phyloP scores from a whole-genome alignment of 306 rosid species.

The Ochetophila trinervis region DNA sequence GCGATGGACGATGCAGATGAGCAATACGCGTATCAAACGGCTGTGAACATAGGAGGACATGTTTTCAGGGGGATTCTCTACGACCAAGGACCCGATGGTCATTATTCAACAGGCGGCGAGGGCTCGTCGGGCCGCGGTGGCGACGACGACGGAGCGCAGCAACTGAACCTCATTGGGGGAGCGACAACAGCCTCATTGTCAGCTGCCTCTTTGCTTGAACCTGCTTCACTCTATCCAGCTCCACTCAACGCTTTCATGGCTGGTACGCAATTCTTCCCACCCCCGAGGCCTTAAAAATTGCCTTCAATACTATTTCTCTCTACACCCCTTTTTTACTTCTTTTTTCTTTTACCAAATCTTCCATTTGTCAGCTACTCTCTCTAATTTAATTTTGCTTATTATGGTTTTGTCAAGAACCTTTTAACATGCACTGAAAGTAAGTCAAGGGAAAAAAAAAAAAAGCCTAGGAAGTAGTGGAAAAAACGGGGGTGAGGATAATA shows the following conservation, averaged over 20 bases:
- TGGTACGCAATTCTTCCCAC: slow-evolving; percentile 95
- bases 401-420: slow-evolving; percentile 12
- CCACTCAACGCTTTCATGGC: slow-evolving; percentile 86
- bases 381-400: slow-evolving; percentile 19
- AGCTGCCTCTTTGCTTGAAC: slow-evolving; percentile 47
- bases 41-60: slow-evolving; percentile 90
- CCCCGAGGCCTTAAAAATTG: slow-evolving; percentile 58
- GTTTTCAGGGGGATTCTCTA: slow-evolving; percentile 93
- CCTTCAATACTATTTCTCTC: neutral
- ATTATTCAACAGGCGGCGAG: slow-evolving; percentile 48
- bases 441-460: slow-evolving; percentile 10
- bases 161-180: slow-evolving; percentile 43
- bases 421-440: slow-evolving; percentile 35
- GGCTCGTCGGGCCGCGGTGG: slow-evolving; percentile 57
- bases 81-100: slow-evolving; percentile 68
- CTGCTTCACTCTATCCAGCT: slow-evolving; percentile 72
- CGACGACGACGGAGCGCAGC: slow-evolving; percentile 39
- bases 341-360: neutral
- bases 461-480: slow-evolving; percentile 21
- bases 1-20: slow-evolving; percentile 80
- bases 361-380: slow-evolving; percentile 12
- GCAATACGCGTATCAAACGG: slow-evolving; percentile 91
- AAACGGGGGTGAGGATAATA: slow-evolving; percentile 16
- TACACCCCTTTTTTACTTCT: neutral
- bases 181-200: slow-evolving; percentile 25